Evolutionary conservation across 106 monocot species (phyloP), one percentile per base, ranked within the genome.

Genomic region (Chionographis japonica): DNA sequence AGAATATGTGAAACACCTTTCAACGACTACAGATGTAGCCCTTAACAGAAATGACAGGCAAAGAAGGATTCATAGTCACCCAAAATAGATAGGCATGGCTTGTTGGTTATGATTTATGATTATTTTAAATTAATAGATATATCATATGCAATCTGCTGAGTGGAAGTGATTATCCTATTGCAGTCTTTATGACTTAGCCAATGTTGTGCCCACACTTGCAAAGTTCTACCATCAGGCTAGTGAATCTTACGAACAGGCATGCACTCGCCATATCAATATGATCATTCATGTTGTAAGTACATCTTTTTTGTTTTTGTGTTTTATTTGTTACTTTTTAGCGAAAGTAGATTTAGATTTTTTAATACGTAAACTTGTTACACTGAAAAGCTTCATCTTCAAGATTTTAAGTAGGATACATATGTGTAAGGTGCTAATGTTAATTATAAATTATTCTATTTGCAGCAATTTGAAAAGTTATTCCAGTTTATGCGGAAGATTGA

Each of bases 181-280:
- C 83, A 99, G 98, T 74, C 88, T 99, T 62, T 99, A 93, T 88
- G 98, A 99, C 69, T 77, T 99, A 63, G 98, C 98, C 12, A 93
- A 99, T 88, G 85, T 88, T 50, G 93, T 99, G 60, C 87, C 90
- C 52, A 90, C 98, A 18, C 81, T 99, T 71, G 93, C 90, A 9
- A 99, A 93, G 62, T 99, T 90, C 61, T 99, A 99, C 66, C 98
- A 93, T 78, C 90, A 90, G 67, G 98, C 98, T 59, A 99, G 93
- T 74, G 98, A 99, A 81, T 68, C 90, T 50, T 99, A 99, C 67
- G 93, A 99, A 60, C 98, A 88, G 43, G 93, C 98, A 59, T 90
- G 98, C 70, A 87, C 90, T 50, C 78, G 90, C 56, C 90, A 93
- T 79, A 90, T 93, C 41, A 83, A 69, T 72, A 73, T 79, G 63